phyloP scores from a whole-genome alignment of 805 yeast species.

The Brettanomyces anomalus region DNA sequence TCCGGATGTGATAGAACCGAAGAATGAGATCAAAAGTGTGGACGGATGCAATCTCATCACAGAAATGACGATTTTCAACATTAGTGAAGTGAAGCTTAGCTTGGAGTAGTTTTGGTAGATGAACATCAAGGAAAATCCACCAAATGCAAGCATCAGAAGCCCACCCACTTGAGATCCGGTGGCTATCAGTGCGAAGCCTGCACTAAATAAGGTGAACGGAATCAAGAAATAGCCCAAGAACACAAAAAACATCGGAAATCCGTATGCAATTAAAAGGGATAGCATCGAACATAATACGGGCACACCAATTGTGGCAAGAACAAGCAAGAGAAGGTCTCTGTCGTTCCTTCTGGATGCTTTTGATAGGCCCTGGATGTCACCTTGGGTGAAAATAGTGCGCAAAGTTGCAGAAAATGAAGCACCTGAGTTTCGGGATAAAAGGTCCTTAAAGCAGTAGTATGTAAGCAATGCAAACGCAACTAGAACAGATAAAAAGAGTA shows the following conservation, averaged over 20 bases:
- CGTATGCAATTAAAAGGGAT: constrained; percentile 17
- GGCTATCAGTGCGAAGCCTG: constrained; percentile 14
- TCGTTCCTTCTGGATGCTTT: constrained; percentile 3
- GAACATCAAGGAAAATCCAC: constrained; percentile 15
- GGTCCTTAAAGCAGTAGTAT: not conserved
- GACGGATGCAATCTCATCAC: constrained; percentile 71
- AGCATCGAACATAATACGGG: constrained; percentile 17
- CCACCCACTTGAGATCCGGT: constrained; percentile 10
- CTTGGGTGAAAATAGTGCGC: not conserved
- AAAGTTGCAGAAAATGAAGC: not conserved
- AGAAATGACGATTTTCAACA: constrained; percentile 45
- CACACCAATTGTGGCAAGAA: constrained; percentile 8
- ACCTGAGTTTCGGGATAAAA: not conserved
- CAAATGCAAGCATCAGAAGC: constrained; percentile 10
- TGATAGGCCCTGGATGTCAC: not conserved
- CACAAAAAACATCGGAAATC: constrained; percentile 22
- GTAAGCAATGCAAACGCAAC: constrained; percentile 6
- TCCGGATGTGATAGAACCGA: constrained; percentile 35
- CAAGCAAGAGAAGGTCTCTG: constrained; percentile 5
- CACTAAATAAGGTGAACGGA: constrained; percentile 19
- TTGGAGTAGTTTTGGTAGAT: constrained; percentile 18
- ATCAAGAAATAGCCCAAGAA: constrained; percentile 20
- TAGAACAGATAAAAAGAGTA: constrained; percentile 31
- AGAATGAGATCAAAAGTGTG: constrained; percentile 38
- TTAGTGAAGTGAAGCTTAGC: constrained; percentile 21